These are phyloP conservation scores for Tephrocybe rancida DNA, from an alignment of 768 basidiomycete genomes.

Conservation along the genomic window DNA sequence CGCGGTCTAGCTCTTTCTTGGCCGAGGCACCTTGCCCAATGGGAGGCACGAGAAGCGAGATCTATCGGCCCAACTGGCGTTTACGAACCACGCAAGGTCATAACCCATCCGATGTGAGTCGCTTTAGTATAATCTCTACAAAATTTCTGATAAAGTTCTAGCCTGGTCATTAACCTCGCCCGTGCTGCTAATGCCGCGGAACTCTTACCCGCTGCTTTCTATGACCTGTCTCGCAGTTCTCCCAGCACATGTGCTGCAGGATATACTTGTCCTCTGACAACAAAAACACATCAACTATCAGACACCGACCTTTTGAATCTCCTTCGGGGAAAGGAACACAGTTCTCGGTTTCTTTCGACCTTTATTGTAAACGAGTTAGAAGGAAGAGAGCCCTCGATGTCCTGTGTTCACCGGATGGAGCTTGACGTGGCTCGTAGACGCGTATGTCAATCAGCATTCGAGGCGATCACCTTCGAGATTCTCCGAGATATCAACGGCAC, in stretches of 20 bases:
- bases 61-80: slow-evolving; percentile 49
- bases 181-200: slow-evolving; percentile 54
- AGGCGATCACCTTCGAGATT: slow-evolving; percentile 73
- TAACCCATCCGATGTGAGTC: slow-evolving; percentile 73
- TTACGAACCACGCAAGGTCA: slow-evolving; percentile 54
- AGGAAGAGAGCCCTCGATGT: slow-evolving; percentile 52
- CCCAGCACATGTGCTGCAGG: slow-evolving; percentile 65
- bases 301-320: slow-evolving; percentile 59
- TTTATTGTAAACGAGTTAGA: slow-evolving; percentile 79
- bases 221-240: slow-evolving; percentile 72
- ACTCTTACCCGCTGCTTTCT: slow-evolving; percentile 76
- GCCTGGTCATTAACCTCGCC: slow-evolving; percentile 69
- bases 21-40: slow-evolving; percentile 63
- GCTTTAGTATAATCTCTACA: background rate
- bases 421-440: slow-evolving; percentile 46
- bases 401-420: slow-evolving; percentile 54
- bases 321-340: slow-evolving; percentile 71
- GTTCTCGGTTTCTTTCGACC: slow-evolving; percentile 73
- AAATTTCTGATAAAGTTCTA: slow-evolving; percentile 27
- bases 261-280: slow-evolving; percentile 38
- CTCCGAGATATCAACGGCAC: slow-evolving; percentile 74
- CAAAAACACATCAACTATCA: slow-evolving; percentile 41
- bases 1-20: slow-evolving; percentile 53
- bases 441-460: slow-evolving; percentile 71
- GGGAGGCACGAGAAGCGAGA: slow-evolving; percentile 69